Percentiles rank a stretch among this genome's conserved stretches.
Evolutionary conservation across 2,329 filamentous ascomycete genomes (phyloP).

Genomic region (Ophiostoma ips): DNA sequence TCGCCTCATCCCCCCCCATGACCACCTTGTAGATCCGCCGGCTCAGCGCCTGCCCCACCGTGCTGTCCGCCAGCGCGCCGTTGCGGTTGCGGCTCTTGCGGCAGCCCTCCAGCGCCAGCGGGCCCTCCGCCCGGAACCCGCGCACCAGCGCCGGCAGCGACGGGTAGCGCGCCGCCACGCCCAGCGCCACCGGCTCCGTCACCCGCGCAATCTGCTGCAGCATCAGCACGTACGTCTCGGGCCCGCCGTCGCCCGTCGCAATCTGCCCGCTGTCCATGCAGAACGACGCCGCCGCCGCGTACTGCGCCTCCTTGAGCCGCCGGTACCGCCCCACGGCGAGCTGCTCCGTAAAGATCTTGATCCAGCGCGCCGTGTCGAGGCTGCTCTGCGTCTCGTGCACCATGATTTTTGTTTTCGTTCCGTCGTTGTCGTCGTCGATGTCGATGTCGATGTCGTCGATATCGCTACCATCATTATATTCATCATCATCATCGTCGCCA

Average conservation of each 20-base stretch:
- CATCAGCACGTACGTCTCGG: slow-evolving; percentile 61
- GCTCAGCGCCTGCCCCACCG: slow-evolving; percentile 44
- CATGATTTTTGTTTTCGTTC: slow-evolving; percentile 24
- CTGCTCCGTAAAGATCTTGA: slow-evolving; percentile 61
- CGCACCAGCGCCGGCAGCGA: slow-evolving; percentile 43
- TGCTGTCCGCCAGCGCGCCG: slow-evolving; percentile 39
- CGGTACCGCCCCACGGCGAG: slow-evolving; percentile 64
- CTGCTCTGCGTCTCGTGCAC: slow-evolving; percentile 53
- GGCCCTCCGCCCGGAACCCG: slow-evolving; percentile 45
- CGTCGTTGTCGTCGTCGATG: neutral
- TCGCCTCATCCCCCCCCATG: slow-evolving; percentile 38
- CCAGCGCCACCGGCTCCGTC: slow-evolving; percentile 58
- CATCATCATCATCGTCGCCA: neutral
- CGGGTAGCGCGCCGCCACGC: slow-evolving; percentile 48
- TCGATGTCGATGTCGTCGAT: neutral
- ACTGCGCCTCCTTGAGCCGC: slow-evolving; percentile 33
- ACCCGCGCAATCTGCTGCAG: slow-evolving; percentile 60
- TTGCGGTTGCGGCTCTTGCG: slow-evolving; percentile 42
- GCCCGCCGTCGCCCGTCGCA: slow-evolving; percentile 47
- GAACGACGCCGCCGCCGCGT: slow-evolving; percentile 45
- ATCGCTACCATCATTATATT: slow-evolving; percentile 23
- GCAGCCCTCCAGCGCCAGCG: slow-evolving; percentile 47
- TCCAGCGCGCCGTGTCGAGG: slow-evolving; percentile 58
- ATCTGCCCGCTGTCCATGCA: slow-evolving; percentile 73
- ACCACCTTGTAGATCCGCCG: slow-evolving; percentile 47